These are phyloP conservation scores for Ceratocystis destructans DNA, from an alignment of 2,329 filamentous ascomycete species.

Conservation along the genomic window DNA sequence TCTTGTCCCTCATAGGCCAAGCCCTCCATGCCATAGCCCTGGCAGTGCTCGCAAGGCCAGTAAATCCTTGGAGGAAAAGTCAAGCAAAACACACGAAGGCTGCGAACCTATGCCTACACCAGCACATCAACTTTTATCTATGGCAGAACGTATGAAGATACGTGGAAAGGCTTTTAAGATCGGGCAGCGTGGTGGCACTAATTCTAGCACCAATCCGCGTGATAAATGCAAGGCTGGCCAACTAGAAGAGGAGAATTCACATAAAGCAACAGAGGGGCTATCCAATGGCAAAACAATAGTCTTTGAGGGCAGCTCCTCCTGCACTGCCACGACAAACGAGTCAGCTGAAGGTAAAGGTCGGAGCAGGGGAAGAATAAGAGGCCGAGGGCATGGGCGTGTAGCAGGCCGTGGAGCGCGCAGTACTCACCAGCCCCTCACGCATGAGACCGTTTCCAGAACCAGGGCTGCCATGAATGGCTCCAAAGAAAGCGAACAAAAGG, in stretches of 20 bases:
- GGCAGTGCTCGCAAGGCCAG: background rate
- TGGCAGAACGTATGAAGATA: constrained; percentile 44
- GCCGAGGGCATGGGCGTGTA: background rate
- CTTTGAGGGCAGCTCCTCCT: background rate
- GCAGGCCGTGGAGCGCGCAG: background rate
- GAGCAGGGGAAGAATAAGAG: background rate
- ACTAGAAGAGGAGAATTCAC: background rate
- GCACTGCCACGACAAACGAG: background rate
- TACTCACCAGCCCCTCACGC: background rate
- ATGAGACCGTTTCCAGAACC: background rate
- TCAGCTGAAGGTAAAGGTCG: background rate
- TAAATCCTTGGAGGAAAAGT: constrained; percentile 15
- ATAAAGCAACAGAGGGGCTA: background rate
- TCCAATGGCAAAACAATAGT: background rate
- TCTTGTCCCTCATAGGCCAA: background rate
- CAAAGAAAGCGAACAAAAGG: background rate
- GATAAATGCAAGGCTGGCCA: background rate
- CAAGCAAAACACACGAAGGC: constrained; percentile 19
- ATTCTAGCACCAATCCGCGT: background rate
- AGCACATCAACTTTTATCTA: constrained; percentile 33
- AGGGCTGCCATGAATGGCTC: background rate
- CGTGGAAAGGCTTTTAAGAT: constrained; percentile 43
- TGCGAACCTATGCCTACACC: constrained; percentile 9
- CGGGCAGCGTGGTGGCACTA: constrained; percentile 21
- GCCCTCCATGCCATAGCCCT: background rate